Conservation (phyloP, 371 early-diverging fungal species). For the Funneliformis caledonium region DNA sequence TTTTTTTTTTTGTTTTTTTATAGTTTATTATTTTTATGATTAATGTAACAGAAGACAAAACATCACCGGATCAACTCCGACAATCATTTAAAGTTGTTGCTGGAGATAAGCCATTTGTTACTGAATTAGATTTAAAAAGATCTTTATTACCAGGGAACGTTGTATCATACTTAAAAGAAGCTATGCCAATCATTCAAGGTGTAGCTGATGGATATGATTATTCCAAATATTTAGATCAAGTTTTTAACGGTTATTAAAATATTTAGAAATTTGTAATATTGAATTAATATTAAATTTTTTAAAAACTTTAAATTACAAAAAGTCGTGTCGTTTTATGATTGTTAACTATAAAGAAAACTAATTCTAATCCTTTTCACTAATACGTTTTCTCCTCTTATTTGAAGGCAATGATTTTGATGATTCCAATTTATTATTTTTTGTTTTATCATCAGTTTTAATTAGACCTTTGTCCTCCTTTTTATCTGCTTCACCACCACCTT, state of each 20-base stretch:
- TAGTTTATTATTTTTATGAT: constrained; percentile 87
- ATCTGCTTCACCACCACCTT: too few species aligned
- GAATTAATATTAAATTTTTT: background rate
- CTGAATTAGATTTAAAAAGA: constrained; percentile 71
- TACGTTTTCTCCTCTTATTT: background rate
- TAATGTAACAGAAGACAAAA: constrained; percentile 88
- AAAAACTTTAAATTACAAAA: too few species aligned
- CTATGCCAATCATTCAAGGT: constrained; percentile 66
- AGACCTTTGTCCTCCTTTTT: background rate
- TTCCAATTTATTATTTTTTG: background rate
- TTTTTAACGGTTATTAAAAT: constrained; percentile 54
- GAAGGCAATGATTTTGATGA: background rate
- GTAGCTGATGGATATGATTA: constrained; percentile 72
- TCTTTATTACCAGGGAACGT: constrained; percentile 69
- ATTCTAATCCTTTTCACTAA: too few species aligned
- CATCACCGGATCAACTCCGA: constrained; percentile 84
- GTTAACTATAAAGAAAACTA: too few species aligned
- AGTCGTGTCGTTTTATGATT: too few species aligned
- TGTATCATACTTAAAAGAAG: constrained; percentile 72
- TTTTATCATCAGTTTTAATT: background rate
- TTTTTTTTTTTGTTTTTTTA: background rate
- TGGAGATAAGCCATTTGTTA: constrained; percentile 81
- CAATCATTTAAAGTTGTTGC: constrained; percentile 88
- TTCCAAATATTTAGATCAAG: constrained; percentile 65
- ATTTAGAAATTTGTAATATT: background rate